Base-by-base conservation (phyloP, 2,329 filamentous ascomycete species). In the Neofusicoccum kwambonambiense region DNA sequence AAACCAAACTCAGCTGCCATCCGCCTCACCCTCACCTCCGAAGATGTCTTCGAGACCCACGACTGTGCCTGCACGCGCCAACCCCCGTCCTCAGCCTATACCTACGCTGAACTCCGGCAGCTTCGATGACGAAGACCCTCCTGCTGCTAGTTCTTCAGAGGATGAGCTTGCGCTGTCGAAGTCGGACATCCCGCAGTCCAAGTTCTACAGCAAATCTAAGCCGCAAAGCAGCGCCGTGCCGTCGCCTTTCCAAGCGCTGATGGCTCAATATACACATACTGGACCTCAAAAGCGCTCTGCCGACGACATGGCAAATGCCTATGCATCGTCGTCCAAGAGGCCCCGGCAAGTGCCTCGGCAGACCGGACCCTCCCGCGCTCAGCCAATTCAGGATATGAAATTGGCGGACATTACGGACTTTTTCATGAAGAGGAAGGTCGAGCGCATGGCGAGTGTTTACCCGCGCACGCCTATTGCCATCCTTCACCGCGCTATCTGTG, bases 131-230 rank as follows among this genome's bases (percentile, higher is more conserved):
- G 88, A 90, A 60, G 77, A 79, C 42, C 72, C 74, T 0, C 75
- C 75, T 2, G 74, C 77, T 12, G 82, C 84, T 8, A 72, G 75
- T 42, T 60, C 65, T 7, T 74, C 76, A 1, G 75, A 78, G 22
- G 77, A 79, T 64, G 76, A 78, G 19, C 72, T 73, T 86, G 89
- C 64, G 82, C 86, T 34, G 81, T 84, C 58, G 71, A 76, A 77
- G 41, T 84, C 84, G 1, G 84, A 89, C 68, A 88, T 91, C 68
- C 85, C 84, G 66, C 84, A 86, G 3, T 84, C 86, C 1, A 84
- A 80, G 51, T 87, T 89, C 68, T 78, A 78, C 42, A 82, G 22
- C 61, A 60, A 60, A 31, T 19, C 4, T 11, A 79, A 64, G 44
- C 44, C 51, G 8, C 39, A 37, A 6, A 51, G 15, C 31, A 31